Evolutionary conservation across 768 basidiomycete genomes (phyloP).

Genomic region (Boletus fagicola): DNA sequence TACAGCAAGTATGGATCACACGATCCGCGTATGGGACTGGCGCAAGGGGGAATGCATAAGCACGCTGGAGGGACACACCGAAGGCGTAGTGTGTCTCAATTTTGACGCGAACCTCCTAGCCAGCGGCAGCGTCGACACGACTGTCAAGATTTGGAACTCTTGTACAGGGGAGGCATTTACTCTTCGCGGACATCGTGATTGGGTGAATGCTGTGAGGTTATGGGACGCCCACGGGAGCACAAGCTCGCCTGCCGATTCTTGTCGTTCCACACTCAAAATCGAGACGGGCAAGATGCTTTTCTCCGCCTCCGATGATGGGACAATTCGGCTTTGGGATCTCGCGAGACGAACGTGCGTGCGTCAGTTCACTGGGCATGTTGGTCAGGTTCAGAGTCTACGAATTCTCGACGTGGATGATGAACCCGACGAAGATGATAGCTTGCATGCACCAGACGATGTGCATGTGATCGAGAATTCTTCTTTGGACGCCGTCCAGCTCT

Average conservation of each 20-base stretch:
- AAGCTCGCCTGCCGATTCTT: slow-evolving; percentile 12
- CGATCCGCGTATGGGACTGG: slow-evolving; percentile 97
- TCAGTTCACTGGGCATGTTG: slow-evolving; percentile 85
- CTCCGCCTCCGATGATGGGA: slow-evolving; percentile 93
- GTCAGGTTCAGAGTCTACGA: slow-evolving; percentile 90
- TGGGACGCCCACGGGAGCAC: slow-evolving; percentile 61
- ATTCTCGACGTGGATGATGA: slow-evolving; percentile 68
- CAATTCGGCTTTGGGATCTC: slow-evolving; percentile 94
- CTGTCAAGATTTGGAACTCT: slow-evolving; percentile 94
- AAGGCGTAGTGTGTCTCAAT: slow-evolving; percentile 86
- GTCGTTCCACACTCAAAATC: slow-evolving; percentile 48
- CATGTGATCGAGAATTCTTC: slow-evolving; percentile 16
- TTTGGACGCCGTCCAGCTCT: slow-evolving; percentile 17
- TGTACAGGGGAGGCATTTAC: slow-evolving; percentile 90
- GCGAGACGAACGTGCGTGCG: slow-evolving; percentile 74
- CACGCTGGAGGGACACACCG: slow-evolving; percentile 86
- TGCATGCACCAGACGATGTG: slow-evolving; percentile 8
- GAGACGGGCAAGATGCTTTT: slow-evolving; percentile 93
- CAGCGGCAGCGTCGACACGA: slow-evolving; percentile 91
- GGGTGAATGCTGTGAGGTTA: slow-evolving; percentile 93
- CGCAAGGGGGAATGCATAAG: slow-evolving; percentile 83
- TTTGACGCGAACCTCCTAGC: slow-evolving; percentile 92
- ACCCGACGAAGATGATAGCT: slow-evolving; percentile 23
- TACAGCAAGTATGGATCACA: slow-evolving; percentile 95
- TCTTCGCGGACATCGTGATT: slow-evolving; percentile 87